Evolutionary conservation across 1,284 basidiomycete species (phyloP), one percentile per base, ranked within the genome.

Genomic region (Heterobasidion annosum): DNA sequence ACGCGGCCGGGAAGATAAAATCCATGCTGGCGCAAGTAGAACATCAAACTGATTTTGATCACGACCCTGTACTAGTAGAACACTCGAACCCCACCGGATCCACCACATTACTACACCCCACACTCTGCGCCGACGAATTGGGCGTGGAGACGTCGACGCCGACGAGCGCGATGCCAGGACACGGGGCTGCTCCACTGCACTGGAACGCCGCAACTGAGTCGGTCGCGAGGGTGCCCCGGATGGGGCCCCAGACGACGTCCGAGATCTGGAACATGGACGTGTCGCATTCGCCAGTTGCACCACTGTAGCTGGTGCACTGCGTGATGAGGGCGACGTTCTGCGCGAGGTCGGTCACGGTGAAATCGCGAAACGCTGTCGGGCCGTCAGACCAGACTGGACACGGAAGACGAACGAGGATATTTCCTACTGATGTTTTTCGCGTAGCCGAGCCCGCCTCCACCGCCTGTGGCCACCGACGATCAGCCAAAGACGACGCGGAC

Each of bases 231-330:
- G 59, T 67, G 32, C 67, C 67, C 1, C 57, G 57, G 55, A 65
- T 61, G 3, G 61, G 63, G 5, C 60, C 65, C 68, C 67, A 70
- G 12, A 64, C 66, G 16, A 70, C 59, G 56, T 70, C 62, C 9
- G 65, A 67, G 43, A 71, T 62, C 54, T 68, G 64, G 58, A 71
- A 66, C 15, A 60, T 59, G 3, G 66, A 69, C 2, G 67, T 69
- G 56, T 69, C 66, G 57, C 69, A 71, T 19, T 59, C 61, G 3
- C 63, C 68, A 5, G 65, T 67, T 6, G 65, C 64, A 10, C 67
- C 68, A 12, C 59, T 59, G 55, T 65, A 71, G 8, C 65, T 62
- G 10, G 66, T 70, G 57, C 68, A 70, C 50, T 70, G 69, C 0
- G 66, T 67, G 33, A 70, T 65, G 47, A 58, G 57, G 4, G 68